Conservation (phyloP, 2,329 filamentous ascomycete species). For the Diaporthe capsici region DNA sequence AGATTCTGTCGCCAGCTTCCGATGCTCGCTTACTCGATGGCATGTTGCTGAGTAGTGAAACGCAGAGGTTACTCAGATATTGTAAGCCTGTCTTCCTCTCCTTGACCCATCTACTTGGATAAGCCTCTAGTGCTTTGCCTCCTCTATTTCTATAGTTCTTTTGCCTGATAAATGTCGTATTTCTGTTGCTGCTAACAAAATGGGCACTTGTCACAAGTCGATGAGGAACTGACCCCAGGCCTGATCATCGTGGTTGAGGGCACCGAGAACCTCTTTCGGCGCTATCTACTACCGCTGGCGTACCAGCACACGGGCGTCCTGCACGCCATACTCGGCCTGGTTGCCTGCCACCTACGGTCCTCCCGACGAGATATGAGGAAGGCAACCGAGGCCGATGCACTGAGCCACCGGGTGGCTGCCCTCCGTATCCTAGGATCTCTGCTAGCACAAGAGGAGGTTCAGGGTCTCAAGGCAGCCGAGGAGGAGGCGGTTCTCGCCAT, state of each 20-base stretch:
- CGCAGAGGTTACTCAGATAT: not conserved
- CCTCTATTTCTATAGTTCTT: not conserved
- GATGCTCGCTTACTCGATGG: not conserved
- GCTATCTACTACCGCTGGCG: not conserved
- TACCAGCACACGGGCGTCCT: constrained; percentile 45
- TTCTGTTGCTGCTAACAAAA: not conserved
- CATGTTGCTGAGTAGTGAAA: constrained; percentile 8
- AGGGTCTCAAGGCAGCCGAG: not conserved
- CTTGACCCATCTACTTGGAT: not conserved
- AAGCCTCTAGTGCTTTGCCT: not conserved
- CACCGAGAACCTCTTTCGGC: not conserved
- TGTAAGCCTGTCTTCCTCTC: not conserved
- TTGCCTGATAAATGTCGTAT: not conserved
- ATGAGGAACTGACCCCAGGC: not conserved
- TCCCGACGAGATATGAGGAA: constrained; percentile 37
- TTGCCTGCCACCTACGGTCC: constrained; percentile 46
- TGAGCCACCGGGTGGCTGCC: constrained; percentile 36
- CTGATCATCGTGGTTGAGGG: not conserved
- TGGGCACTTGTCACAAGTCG: not conserved
- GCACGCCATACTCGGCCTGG: constrained; percentile 47
- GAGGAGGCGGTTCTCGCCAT: constrained; percentile 11
- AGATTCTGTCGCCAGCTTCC: not conserved
- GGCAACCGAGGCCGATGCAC: constrained; percentile 41
- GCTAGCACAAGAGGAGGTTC: not conserved
- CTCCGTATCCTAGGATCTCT: not conserved